Evolutionary conservation across 176 grass and related monocot species (phyloP).

Genomic region (Echinochloa phyllopogon): DNA sequence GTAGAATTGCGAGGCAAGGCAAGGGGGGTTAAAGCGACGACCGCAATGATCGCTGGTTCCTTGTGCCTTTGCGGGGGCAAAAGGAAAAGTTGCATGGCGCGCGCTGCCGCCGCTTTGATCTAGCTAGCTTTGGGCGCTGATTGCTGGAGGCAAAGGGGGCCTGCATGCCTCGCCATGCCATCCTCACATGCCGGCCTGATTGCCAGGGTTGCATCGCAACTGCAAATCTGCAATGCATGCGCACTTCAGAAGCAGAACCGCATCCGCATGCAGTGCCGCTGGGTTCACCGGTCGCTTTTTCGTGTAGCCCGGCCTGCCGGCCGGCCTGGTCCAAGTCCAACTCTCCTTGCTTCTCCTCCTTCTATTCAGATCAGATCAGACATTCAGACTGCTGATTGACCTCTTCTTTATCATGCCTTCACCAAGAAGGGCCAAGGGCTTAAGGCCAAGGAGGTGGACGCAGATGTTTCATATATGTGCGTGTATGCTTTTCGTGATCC

Average conservation of each 20-base stretch:
- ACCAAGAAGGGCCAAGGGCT: not conserved
- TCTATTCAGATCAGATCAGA: not conserved
- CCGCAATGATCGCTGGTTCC: slow-evolving; percentile 14
- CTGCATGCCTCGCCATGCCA: slow-evolving; percentile 10
- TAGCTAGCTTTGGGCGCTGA: slow-evolving; percentile 18
- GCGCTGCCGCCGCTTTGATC: not conserved
- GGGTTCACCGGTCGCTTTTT: not conserved
- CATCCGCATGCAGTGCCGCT: not conserved
- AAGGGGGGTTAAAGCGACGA: not conserved
- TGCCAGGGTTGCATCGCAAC: slow-evolving; percentile 34
- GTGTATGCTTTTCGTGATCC: not conserved
- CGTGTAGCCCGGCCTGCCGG: not conserved
- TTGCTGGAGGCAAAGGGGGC: slow-evolving; percentile 38
- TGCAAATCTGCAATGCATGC: not conserved
- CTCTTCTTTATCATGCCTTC: not conserved
- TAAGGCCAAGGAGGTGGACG: not conserved
- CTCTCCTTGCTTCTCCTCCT: not conserved
- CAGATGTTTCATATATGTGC: not conserved
- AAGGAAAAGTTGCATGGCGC: slow-evolving; percentile 35
- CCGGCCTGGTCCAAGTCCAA: not conserved
- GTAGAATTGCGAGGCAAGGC: slow-evolving; percentile 29
- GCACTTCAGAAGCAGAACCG: no score
- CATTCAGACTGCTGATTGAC: not conserved
- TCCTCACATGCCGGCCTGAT: not conserved
- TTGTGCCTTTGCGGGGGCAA: slow-evolving; percentile 28